phyloP scores from a whole-genome alignment of 73 alveolate species.

The Symbiodinium natans region DNA sequence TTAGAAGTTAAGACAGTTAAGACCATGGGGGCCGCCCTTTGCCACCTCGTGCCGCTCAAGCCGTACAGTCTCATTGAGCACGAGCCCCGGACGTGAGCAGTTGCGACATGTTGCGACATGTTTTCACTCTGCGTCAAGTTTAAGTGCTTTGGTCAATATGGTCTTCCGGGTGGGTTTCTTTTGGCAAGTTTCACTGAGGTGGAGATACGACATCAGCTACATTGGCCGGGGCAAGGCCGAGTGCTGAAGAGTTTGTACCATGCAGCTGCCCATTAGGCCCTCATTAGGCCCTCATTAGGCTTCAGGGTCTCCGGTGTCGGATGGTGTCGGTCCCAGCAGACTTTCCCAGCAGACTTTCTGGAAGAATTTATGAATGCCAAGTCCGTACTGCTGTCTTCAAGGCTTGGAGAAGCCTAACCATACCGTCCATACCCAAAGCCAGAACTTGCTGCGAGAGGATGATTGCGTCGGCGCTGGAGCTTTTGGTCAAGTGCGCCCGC shows the following conservation, averaged over 20 bases:
- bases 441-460: not conserved
- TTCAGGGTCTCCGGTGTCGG: too few species aligned
- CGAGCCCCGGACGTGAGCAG: not conserved
- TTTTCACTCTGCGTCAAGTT: too few species aligned
- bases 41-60: not conserved
- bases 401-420: too few species aligned
- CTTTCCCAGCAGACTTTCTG: too few species aligned
- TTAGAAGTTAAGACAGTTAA: too few species aligned
- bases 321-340: too few species aligned
- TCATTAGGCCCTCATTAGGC: too few species aligned
- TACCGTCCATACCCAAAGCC: too few species aligned
- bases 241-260: not conserved
- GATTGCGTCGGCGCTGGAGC: constrained; percentile 64
- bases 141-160: too few species aligned
- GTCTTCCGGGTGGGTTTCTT: not conserved
- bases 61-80: constrained; percentile 9
- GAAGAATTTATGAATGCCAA: too few species aligned
- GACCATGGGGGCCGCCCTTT: not conserved
- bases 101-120: not conserved
- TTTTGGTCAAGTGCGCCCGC: constrained; percentile 67
- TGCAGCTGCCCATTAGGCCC: too few species aligned
- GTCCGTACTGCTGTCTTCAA: too few species aligned
- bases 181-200: not conserved
- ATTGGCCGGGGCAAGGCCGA: constrained; percentile 39
- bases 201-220: constrained; percentile 50